A percentile compares a stretch with the other conserved stretches of the same genome.
Evolutionary conservation across 2,329 filamentous ascomycete genomes (phyloP).

Genomic region (Diaporthe vaccinii): DNA sequence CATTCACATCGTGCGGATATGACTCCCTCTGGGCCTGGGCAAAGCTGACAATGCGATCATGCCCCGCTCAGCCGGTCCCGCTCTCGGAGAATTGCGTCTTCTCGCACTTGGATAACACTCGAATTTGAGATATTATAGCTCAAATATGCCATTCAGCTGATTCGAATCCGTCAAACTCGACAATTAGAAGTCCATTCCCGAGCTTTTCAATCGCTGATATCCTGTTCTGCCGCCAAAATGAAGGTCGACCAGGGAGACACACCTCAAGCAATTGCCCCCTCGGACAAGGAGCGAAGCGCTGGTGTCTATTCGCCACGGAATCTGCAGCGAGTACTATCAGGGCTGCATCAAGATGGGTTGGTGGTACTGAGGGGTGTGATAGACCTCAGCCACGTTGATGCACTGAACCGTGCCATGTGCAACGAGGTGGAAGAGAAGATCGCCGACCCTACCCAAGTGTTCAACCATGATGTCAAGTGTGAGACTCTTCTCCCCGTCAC

Average conservation of each 20-base stretch:
- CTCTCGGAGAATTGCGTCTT: slow-evolving; percentile 6
- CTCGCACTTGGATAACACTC: background rate
- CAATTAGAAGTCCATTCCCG: background rate
- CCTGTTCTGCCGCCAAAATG: background rate
- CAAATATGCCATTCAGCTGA: background rate
- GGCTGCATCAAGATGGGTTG: slow-evolving; percentile 45
- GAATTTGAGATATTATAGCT: no score
- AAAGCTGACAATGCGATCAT: background rate
- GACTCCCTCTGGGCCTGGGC: background rate
- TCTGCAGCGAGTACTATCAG: slow-evolving; percentile 42
- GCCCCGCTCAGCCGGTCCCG: slow-evolving; percentile 3
- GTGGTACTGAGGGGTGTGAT: slow-evolving; percentile 46
- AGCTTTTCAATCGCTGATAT: background rate
- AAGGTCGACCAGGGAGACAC: background rate
- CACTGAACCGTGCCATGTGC: slow-evolving; percentile 43
- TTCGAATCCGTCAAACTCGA: background rate
- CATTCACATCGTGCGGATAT: background rate
- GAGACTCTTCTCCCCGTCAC: background rate
- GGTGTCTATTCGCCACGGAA: slow-evolving; percentile 37
- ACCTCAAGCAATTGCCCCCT: slow-evolving; percentile 36
- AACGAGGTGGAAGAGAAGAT: slow-evolving; percentile 43
- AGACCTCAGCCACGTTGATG: slow-evolving; percentile 41
- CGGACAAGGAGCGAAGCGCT: slow-evolving; percentile 32
- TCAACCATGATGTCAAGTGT: slow-evolving; percentile 46
- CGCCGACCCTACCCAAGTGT: slow-evolving; percentile 40